Conservation (phyloP, 805 yeast species). For the Candida yuanshanica region DNA sequence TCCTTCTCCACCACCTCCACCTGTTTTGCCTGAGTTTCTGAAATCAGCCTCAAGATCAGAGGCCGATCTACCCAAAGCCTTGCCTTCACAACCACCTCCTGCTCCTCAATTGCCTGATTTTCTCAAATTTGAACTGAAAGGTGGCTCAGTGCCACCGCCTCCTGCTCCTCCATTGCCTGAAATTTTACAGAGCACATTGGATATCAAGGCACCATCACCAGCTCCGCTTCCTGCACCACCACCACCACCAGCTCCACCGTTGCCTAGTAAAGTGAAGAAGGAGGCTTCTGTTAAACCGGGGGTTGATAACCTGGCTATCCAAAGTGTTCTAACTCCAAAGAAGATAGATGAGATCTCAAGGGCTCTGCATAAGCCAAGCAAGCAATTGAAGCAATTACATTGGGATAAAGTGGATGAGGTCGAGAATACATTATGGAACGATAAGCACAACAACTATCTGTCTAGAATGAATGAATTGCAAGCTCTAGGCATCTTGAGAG, state of each 20-base stretch:
- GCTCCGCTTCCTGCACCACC: slow-evolving; percentile 3
- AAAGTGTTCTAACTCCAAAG: neutral
- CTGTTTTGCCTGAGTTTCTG: no score
- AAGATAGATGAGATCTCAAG: slow-evolving; percentile 9
- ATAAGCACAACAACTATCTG: slow-evolving; percentile 30
- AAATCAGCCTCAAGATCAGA: no score
- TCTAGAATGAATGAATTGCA: slow-evolving; percentile 44
- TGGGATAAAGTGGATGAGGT: slow-evolving; percentile 71
- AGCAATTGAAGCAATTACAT: slow-evolving; percentile 69
- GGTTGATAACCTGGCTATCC: neutral
- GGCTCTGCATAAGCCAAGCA: slow-evolving; percentile 36
- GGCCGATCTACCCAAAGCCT: no score
- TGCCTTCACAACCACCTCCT: no score
- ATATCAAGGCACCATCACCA: neutral
- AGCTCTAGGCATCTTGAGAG: slow-evolving; percentile 57
- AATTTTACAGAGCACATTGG: neutral
- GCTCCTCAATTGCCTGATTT: no score
- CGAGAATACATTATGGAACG: slow-evolving; percentile 60
- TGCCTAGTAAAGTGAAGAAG: slow-evolving; percentile 1
- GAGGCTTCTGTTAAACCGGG: slow-evolving; percentile 6
- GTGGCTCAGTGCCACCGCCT: no score
- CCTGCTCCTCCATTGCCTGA: slow-evolving; percentile 25
- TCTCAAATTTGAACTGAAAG: no score
- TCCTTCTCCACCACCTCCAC: no score
- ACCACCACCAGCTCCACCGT: slow-evolving; percentile 7